Conservation (phyloP, 1,284 basidiomycete species). For the Malassezia globosa region DNA sequence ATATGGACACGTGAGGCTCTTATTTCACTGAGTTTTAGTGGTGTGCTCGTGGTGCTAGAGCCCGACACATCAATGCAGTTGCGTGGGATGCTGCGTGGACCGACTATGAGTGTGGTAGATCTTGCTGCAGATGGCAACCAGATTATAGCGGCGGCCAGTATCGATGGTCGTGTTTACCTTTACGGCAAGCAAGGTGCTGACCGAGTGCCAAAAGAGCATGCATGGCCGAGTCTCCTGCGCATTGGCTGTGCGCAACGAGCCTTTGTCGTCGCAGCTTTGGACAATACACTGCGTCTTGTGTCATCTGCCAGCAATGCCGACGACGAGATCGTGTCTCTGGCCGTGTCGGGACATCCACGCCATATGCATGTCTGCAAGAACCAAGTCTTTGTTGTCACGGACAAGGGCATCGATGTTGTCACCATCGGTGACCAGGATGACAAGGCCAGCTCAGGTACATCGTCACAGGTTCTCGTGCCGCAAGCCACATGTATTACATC, state of each 20-base stretch:
- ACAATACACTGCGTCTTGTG: conserved; percentile 7
- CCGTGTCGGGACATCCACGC: conserved; percentile 58
- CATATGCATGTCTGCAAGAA: conserved; percentile 18
- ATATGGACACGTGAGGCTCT: conserved; percentile 63
- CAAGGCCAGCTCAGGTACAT: no score
- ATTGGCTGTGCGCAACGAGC: neutral
- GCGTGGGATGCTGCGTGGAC: conserved; percentile 17
- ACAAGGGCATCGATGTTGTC: conserved; percentile 57
- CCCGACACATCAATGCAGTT: conserved; percentile 45
- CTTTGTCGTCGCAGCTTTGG: conserved; percentile 7
- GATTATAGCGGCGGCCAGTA: neutral
- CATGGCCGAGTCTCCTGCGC: conserved; percentile 3
- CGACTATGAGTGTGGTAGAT: neutral
- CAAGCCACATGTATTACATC: conserved; percentile 50
- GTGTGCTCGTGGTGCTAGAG: conserved; percentile 60
- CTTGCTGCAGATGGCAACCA: neutral
- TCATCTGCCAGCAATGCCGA: no score
- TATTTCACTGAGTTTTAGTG: conserved; percentile 73
- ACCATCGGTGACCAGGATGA: conserved; percentile 1
- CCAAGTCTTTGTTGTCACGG: conserved; percentile 57
- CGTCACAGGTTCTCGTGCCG: no score
- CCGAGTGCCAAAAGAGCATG: neutral
- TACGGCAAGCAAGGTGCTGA: neutral
- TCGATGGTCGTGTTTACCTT: conserved; percentile 15
- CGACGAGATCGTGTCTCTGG: neutral